These are phyloP conservation scores for Maudiozyma saulgeensis DNA, from an alignment of 805 yeast genomes.

Conservation along the genomic window DNA sequence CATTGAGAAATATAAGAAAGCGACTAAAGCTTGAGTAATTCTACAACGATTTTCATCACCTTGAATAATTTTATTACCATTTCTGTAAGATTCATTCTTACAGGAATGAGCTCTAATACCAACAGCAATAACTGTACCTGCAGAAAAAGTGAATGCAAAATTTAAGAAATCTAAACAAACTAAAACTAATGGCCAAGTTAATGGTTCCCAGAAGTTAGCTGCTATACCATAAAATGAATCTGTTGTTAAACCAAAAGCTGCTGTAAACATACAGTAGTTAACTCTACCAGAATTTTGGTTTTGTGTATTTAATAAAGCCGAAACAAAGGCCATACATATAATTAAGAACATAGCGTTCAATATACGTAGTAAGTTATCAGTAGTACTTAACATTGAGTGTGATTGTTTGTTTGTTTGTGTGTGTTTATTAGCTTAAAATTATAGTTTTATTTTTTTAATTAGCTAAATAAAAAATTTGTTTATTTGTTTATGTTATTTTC, in stretches of 20 bases:
- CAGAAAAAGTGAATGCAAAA: slow-evolving; percentile 86
- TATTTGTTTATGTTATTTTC: too few relatives aligned
- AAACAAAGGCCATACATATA: slow-evolving; percentile 78
- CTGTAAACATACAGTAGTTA: slow-evolving; percentile 78
- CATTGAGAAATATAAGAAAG: slow-evolving; percentile 79
- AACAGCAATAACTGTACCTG: slow-evolving; percentile 89
- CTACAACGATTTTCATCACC: slow-evolving; percentile 83
- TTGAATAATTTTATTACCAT: slow-evolving; percentile 59
- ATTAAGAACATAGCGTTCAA: slow-evolving; percentile 67
- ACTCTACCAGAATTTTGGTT: slow-evolving; percentile 58
- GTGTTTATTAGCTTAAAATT: not conserved
- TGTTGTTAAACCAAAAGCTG: slow-evolving; percentile 76
- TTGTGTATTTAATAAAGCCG: slow-evolving; percentile 72
- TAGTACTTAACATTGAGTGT: slow-evolving; percentile 50
- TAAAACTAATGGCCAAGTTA: slow-evolving; percentile 82
- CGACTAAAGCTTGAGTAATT: slow-evolving; percentile 79
- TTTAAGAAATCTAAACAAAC: slow-evolving; percentile 76
- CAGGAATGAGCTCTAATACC: slow-evolving; percentile 84
- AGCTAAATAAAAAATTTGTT: too few relatives aligned
- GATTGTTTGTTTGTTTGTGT: not conserved
- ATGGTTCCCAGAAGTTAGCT: slow-evolving; percentile 61
- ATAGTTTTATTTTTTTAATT: too few relatives aligned
- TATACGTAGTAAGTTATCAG: slow-evolving; percentile 67
- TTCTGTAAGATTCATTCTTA: slow-evolving; percentile 53
- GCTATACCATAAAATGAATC: slow-evolving; percentile 69